Evolutionary conservation across 228 moss, liverwort and hornwort genomes (phyloP).

Genomic region (Sphagnum magellanicum): DNA sequence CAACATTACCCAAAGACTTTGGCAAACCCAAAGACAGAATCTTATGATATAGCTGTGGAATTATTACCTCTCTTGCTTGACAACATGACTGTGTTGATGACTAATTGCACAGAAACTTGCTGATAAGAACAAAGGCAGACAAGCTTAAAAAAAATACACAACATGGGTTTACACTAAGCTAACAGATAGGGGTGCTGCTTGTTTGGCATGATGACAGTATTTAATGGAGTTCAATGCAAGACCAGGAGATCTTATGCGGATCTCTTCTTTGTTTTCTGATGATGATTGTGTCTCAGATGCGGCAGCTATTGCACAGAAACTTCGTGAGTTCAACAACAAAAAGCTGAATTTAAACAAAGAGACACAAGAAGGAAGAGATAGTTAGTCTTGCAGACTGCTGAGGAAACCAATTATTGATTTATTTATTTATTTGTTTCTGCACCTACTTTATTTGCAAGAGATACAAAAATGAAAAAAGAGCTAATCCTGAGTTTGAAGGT

Average conservation of each 20-base stretch:
- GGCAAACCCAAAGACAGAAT: not conserved
- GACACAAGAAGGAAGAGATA: no score
- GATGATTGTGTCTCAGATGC: slow-evolving; percentile 71
- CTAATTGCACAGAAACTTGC: not conserved
- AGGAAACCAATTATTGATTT: no score
- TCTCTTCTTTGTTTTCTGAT: slow-evolving; percentile 79
- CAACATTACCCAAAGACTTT: not conserved
- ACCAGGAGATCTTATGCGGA: slow-evolving; percentile 46
- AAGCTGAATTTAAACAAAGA: not conserved
- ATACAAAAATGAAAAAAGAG: no score
- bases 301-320: slow-evolving; percentile 61
- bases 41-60: not conserved
- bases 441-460: no score
- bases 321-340: slow-evolving; percentile 49
- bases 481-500: no score
- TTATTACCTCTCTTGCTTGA: not conserved
- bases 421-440: no score
- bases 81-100: not conserved
- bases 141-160: no score
- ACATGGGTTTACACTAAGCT: no score
- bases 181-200: no score
- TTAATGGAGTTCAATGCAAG: slow-evolving; percentile 87
- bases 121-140: not conserved
- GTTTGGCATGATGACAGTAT: slow-evolving; percentile 41
- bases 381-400: no score